phyloP scores from a whole-genome alignment of 495 filamentous ascomycete genomes.

The Schizothecium vesticola region DNA sequence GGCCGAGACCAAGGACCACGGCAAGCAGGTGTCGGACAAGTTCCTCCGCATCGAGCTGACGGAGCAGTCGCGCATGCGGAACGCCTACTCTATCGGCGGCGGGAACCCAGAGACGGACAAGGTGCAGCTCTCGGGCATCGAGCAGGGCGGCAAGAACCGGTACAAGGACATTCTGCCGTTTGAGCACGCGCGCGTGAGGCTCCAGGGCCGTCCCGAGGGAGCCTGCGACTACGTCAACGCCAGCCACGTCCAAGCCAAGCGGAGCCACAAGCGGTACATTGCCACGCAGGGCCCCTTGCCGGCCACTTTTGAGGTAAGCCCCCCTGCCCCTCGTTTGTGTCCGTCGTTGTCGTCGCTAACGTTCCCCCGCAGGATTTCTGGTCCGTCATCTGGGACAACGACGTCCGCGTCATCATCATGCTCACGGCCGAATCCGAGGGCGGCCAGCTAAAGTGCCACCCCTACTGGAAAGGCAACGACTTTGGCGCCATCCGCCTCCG shows the following conservation, averaged over 20 bases:
- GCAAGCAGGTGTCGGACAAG: conserved; percentile 72
- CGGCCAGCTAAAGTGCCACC: conserved; percentile 90
- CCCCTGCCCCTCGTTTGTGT: not conserved
- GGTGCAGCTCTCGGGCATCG: conserved; percentile 75
- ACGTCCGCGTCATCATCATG: conserved; percentile 90
- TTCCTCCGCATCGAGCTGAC: conserved; percentile 79
- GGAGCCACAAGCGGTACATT: conserved; percentile 86
- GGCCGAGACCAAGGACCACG: conserved; percentile 59
- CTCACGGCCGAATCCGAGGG: conserved; percentile 94
- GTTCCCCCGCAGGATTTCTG: conserved; percentile 79
- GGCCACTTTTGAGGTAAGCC: conserved; percentile 80
- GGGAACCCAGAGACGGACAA: conserved; percentile 5
- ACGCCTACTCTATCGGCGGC: conserved; percentile 60
- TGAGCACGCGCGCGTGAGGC: conserved; percentile 82
- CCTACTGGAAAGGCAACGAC: conserved; percentile 77
- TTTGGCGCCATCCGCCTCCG: conserved; percentile 79
- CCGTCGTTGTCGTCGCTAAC: conserved; percentile 33
- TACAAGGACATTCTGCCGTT: conserved; percentile 98
- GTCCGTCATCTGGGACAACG: conserved; percentile 96
- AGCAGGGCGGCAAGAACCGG: conserved; percentile 89
- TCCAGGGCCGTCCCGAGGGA: conserved; percentile 63
- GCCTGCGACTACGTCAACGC: conserved; percentile 95
- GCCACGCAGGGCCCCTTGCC: conserved; percentile 92
- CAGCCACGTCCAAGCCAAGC: conserved; percentile 70
- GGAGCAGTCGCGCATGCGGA: conserved; percentile 86